phyloP scores from a whole-genome alignment of 2,329 filamentous ascomycete species.

The Colletotrichum chlorophyti region DNA sequence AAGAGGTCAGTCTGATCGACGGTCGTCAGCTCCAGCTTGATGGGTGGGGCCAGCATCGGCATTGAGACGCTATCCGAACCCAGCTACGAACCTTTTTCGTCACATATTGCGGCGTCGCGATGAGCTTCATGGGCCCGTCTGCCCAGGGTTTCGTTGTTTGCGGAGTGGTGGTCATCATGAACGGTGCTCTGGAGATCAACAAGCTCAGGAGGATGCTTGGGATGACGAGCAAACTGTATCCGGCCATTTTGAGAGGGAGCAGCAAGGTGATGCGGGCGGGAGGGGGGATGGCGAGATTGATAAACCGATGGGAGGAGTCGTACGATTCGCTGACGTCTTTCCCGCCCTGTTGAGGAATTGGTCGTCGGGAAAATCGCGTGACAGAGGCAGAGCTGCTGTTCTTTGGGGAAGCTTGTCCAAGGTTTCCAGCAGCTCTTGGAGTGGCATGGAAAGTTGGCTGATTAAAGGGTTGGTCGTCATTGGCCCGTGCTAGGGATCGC shows the following conservation, averaged over 20 bases:
- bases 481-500: slow-evolving; percentile 8
- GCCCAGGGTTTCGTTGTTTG: slow-evolving; percentile 53
- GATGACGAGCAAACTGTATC: slow-evolving; percentile 35
- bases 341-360: not conserved
- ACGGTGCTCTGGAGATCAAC: slow-evolving; percentile 43
- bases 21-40: slow-evolving; percentile 16
- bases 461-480: slow-evolving; percentile 23
- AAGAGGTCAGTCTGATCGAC: slow-evolving; percentile 59
- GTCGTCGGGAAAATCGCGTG: slow-evolving; percentile 5
- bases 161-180: slow-evolving; percentile 42
- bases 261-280: not conserved
- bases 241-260: slow-evolving; percentile 27
- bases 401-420: slow-evolving; percentile 2
- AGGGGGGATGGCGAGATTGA: not conserved
- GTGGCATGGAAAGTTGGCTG: slow-evolving; percentile 1
- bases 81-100: slow-evolving; percentile 52
- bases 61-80: not conserved
- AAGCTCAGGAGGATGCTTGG: slow-evolving; percentile 39
- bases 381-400: slow-evolving; percentile 6
- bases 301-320: slow-evolving; percentile 12
- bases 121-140: slow-evolving; percentile 60
- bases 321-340: slow-evolving; percentile 18
- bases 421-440: not conserved
- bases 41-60: not conserved
- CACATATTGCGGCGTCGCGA: slow-evolving; percentile 59